Conservation (phyloP, 2,329 filamentous ascomycete genomes). For the Sordariomycetes sp. region DNA sequence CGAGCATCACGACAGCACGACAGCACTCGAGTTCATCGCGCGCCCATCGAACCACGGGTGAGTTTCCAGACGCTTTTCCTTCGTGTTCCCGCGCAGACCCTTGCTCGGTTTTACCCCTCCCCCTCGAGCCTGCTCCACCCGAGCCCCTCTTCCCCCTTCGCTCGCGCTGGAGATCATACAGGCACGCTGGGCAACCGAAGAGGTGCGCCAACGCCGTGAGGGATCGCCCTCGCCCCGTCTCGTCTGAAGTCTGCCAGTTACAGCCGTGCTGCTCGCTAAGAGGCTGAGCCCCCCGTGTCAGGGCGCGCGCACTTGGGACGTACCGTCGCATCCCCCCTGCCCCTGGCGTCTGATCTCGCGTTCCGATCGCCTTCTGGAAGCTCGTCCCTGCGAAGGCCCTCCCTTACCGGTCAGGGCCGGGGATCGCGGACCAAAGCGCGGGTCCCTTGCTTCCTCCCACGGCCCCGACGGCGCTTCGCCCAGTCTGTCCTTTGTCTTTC, state of each 20-base stretch:
- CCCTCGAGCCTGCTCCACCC: neutral
- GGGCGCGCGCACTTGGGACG: neutral
- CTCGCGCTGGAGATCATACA: slow-evolving; percentile 16
- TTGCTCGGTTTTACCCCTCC: neutral
- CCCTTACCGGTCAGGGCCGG: neutral
- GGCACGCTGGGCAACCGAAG: slow-evolving; percentile 7
- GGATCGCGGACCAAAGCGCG: neutral
- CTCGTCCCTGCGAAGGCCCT: neutral
- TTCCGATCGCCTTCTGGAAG: slow-evolving; percentile 2
- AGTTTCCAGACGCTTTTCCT: neutral
- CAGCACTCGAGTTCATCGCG: too few species aligned
- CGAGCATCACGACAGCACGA: too few species aligned
- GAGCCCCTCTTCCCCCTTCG: slow-evolving; percentile 7
- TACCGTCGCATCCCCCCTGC: neutral
- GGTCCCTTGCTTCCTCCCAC: neutral
- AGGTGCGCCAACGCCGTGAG: neutral
- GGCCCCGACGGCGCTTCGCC: neutral
- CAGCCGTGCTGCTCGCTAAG: neutral
- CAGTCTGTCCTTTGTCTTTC: neutral
- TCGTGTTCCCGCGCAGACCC: neutral
- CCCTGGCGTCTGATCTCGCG: neutral
- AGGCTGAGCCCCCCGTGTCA: neutral
- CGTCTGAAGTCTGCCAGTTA: slow-evolving; percentile 3
- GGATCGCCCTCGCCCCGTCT: neutral
- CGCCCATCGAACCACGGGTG: neutral